Base-by-base conservation (phyloP, 169 alveolate species). In the Neospora caninum region DNA sequence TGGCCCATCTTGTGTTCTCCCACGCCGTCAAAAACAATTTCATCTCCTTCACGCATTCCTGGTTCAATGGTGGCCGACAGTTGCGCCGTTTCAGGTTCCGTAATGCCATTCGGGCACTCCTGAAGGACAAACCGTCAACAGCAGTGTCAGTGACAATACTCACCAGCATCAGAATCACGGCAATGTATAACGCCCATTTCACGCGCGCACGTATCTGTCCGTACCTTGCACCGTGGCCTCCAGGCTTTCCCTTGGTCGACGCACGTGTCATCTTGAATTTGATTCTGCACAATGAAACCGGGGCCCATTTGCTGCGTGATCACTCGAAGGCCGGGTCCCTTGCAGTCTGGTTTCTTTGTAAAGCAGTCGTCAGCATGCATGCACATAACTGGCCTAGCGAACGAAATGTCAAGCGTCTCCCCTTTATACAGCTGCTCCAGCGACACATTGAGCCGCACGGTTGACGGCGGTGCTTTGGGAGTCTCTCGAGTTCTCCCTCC, bases 301-400 rank as follows among this genome's bases (percentile, higher is more conserved):
- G 97, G 97, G 22, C 97, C 97, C 96, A 96, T 94, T 36, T 95
- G 97, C 54, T 96, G 97, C 18, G 96, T 95, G 43, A 96, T 83
- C 0, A 96, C 88, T 80, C 94, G 94, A 38, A 96, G 80, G 73
- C 97, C 97, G 0, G 96, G 95, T 9, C 96, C 96, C 80, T 95
- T 95, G 94, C 97, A 96, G n/a, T 96, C 97, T 49, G 83, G 91
- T 64, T 95, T 91, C 67, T 91, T 87, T 84, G 86, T 87, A 73
- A 95, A 88, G 88, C 97, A 96, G 20, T 94, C 97, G 83, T 95
- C 95, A 10, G 96, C 96, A 70, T 95, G 93, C 34, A 93, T 92
- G 78, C 97, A 96, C 54, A 96, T 88, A 22, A 95, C 97, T 10
- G 97, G 97, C 34, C 97, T 94, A 54, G 91, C 93, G 88, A 84